These are phyloP conservation scores for Picochlorum sp. DNA, from an alignment of 139 green algal genomes.

Conservation along the genomic window DNA sequence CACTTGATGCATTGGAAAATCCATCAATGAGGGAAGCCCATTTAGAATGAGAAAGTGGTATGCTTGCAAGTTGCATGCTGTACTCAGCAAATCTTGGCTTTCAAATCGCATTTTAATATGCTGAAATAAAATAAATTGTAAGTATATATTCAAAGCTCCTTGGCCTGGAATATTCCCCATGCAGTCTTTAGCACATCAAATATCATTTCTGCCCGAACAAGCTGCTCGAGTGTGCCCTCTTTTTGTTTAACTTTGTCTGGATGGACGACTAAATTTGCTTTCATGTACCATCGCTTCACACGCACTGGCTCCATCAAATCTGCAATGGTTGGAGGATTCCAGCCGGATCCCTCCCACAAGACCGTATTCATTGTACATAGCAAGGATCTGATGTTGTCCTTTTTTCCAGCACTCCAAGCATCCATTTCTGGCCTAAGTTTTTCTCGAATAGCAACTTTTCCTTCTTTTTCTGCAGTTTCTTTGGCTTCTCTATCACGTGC, in stretches of 20 bases:
- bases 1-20: slow-evolving; percentile 62
- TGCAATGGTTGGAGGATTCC: slow-evolving; percentile 56
- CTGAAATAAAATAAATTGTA: too few relatives aligned
- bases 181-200: slow-evolving; percentile 84
- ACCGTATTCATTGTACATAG: slow-evolving; percentile 73
- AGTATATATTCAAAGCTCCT: too few relatives aligned
- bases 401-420: slow-evolving; percentile 43
- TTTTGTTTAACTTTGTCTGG: slow-evolving; percentile 89
- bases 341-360: slow-evolving; percentile 75
- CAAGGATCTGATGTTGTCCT: slow-evolving; percentile 82
- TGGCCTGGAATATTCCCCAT: slow-evolving; percentile 49
- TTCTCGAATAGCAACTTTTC: slow-evolving; percentile 47
- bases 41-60: background rate
- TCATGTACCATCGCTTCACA: slow-evolving; percentile 77
- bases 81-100: too few relatives aligned
- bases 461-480: slow-evolving; percentile 29
- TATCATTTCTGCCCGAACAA: slow-evolving; percentile 78
- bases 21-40: slow-evolving; percentile 10
- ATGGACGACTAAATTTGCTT: slow-evolving; percentile 87
- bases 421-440: slow-evolving; percentile 45
- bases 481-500: slow-evolving; percentile 27
- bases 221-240: slow-evolving; percentile 65
- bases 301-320: slow-evolving; percentile 67
- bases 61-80: too few relatives aligned
- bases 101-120: too few relatives aligned